A percentile compares a stretch with the other conserved stretches of the same genome.
These are phyloP conservation scores for Lindgomyces ingoldianus DNA, from an alignment of 495 filamentous ascomycete species.

Conservation along the genomic window DNA sequence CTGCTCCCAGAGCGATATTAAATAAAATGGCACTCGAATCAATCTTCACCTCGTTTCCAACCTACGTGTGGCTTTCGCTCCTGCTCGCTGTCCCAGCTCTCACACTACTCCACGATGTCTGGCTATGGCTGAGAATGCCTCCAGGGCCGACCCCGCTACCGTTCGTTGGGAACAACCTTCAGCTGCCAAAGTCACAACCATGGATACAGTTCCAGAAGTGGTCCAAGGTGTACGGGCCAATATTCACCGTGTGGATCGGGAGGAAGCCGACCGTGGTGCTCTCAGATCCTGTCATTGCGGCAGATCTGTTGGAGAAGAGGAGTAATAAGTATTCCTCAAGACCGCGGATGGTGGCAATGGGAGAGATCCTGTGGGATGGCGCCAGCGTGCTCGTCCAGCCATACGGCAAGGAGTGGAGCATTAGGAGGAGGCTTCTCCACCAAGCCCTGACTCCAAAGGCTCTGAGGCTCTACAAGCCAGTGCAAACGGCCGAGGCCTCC, in stretches of 20 bases:
- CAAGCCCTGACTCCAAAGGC: constrained; percentile 50
- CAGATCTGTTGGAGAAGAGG: constrained; percentile 57
- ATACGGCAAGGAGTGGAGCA: constrained; percentile 51
- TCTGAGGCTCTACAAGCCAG: constrained; percentile 53
- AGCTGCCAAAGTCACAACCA: constrained; percentile 54
- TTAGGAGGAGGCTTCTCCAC: constrained; percentile 47
- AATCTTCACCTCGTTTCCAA: constrained; percentile 9
- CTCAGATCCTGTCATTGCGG: constrained; percentile 63
- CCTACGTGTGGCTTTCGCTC: constrained; percentile 24
- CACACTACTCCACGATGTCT: constrained; percentile 33
- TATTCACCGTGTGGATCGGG: constrained; percentile 65
- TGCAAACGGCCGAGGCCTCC: constrained; percentile 48
- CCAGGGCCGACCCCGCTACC: constrained; percentile 58
- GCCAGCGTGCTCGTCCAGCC: constrained; percentile 55
- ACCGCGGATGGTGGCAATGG: constrained; percentile 59
- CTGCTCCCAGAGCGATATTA: neutral
- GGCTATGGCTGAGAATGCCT: constrained; percentile 45
- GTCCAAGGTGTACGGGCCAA: constrained; percentile 56
- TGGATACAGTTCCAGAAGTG: constrained; percentile 64
- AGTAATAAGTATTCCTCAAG: constrained; percentile 56
- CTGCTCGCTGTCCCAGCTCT: constrained; percentile 25
- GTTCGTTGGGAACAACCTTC: constrained; percentile 59
- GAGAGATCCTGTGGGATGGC: constrained; percentile 53
- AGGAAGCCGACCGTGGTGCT: constrained; percentile 64
- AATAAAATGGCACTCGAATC: constrained; percentile 28